phyloP scores from a whole-genome alignment of 2,329 filamentous ascomycete species.

The Cladosporium oxysporum region DNA sequence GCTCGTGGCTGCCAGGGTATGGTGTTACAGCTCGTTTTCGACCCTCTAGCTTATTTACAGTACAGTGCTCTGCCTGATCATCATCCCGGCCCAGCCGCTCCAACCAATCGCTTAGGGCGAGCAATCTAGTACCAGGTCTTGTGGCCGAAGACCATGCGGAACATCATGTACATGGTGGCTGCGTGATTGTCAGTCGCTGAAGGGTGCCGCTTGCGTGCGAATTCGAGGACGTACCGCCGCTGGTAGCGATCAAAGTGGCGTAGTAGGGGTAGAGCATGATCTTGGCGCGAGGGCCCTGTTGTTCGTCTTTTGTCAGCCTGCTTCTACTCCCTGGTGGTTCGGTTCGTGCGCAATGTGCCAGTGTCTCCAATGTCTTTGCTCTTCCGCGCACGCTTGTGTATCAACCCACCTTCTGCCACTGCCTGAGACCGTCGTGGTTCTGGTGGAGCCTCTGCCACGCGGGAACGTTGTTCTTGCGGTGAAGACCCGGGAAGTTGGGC shows the following conservation, averaged over 20 bases:
- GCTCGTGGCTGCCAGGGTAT: slow-evolving; percentile 20
- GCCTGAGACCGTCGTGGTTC: slow-evolving; percentile 68
- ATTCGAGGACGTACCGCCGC: slow-evolving; percentile 54
- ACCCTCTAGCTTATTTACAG: slow-evolving; percentile 19
- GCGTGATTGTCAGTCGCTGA: slow-evolving; percentile 17
- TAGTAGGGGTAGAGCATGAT: slow-evolving; percentile 69
- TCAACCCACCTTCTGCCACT: slow-evolving; percentile 70
- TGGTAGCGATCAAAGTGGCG: slow-evolving; percentile 44
- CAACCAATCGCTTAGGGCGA: neutral
- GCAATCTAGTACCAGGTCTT: slow-evolving; percentile 66
- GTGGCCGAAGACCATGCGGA: slow-evolving; percentile 72
- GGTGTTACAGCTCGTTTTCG: slow-evolving; percentile 20
- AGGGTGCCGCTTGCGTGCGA: neutral
- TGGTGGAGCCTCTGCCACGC: slow-evolving; percentile 75
- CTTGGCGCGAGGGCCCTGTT: slow-evolving; percentile 65
- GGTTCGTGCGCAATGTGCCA: neutral
- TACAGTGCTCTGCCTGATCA: slow-evolving; percentile 5
- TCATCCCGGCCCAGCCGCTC: neutral
- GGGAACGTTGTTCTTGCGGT: slow-evolving; percentile 76
- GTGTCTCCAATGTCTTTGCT: slow-evolving; percentile 2
- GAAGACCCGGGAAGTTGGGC: slow-evolving; percentile 47
- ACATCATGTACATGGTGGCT: slow-evolving; percentile 68
- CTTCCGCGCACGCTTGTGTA: neutral
- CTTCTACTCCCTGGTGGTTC: neutral
- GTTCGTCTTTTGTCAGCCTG: slow-evolving; percentile 22